Base-by-base conservation (phyloP, 768 basidiomycete species). In the Mycena polygramma region DNA sequence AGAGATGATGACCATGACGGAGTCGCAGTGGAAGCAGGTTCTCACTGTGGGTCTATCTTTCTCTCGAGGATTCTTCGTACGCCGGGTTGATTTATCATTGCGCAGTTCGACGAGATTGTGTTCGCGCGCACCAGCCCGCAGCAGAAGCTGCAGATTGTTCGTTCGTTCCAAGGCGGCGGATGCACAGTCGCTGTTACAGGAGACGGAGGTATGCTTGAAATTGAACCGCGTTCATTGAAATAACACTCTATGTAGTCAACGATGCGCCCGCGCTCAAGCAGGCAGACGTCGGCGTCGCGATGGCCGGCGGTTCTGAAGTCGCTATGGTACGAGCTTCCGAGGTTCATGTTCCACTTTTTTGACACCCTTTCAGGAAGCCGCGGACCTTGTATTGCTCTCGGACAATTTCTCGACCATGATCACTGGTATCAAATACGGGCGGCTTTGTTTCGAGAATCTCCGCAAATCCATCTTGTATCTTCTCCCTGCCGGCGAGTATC, bases 381-480 rank as follows among this genome's bases (percentile, higher is more conserved):
- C 90, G 8, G 90, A 91, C 73, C 84, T 92, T 63, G 85, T 92
- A 19, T 83, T 93, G 19, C 83, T 90, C 57, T 62, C 68, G 3
- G 87, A 90, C 65, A 89, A 91, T 75, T 90, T 93, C 72, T 87
- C 89, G 1, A 88, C 89, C 1, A 91, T 92, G 69, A 83, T 89
- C 57, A 84, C 84, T 52, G 91, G 89, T 2, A 86, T 92, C 73
- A 84, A 90, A 77, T 90, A 91, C 76, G 91, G 91, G 70, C 87
- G 89, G 45, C 81, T 90, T 17, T 87, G 89, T 20, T 91, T 87
- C 73, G 90, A 91, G 75, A 92, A 92, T 73, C 80, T 92, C 41
- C 85, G 88, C 81, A 87, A 90, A 81, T 80, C 85, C 19, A 83
- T 85, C 7, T 69, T 88, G n/a, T 86, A 88, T 63, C 78, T 87